Percentiles rank a stretch among this genome's conserved stretches.
Conservation (phyloP, 495 filamentous ascomycete genomes). For the Aspergillus sparsus region DNA sequence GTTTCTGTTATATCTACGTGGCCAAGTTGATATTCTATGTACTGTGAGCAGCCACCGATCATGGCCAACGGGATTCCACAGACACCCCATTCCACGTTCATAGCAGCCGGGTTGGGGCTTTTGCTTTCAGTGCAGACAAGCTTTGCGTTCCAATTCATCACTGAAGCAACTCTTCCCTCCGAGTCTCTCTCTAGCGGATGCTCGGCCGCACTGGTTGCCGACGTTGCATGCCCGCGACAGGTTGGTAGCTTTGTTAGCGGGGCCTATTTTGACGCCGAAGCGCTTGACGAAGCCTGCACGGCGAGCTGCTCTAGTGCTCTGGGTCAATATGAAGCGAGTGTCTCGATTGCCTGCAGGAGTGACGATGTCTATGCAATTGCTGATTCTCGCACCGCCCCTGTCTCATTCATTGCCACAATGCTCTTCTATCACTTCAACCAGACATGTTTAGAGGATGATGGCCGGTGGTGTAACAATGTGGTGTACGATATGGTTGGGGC, state of each 20-base stretch:
- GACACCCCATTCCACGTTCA: too few species aligned
- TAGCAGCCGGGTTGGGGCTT: too few species aligned
- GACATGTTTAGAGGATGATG: constrained; percentile 3
- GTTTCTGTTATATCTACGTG: too few species aligned
- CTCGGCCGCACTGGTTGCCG: neutral
- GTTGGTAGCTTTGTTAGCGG: neutral
- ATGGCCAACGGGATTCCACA: too few species aligned
- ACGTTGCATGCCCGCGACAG: neutral
- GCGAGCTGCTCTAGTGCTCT: neutral
- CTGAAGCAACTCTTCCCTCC: neutral
- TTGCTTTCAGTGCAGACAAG: too few species aligned
- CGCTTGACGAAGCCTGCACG: neutral
- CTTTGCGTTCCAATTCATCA: constrained; percentile 4
- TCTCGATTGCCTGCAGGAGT: neutral
- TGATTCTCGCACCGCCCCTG: neutral
- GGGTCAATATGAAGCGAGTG: neutral
- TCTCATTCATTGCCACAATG: neutral
- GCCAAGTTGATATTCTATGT: too few species aligned
- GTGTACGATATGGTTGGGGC: neutral
- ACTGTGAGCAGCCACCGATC: too few species aligned
- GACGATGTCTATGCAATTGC: neutral
- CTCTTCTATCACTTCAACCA: constrained; percentile 1
- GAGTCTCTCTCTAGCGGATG: neutral
- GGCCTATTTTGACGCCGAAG: neutral
- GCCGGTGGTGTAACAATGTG: constrained; percentile 10